phyloP scores from a whole-genome alignment of 148 eudicot genomes.

The Pouteria glomerata region DNA sequence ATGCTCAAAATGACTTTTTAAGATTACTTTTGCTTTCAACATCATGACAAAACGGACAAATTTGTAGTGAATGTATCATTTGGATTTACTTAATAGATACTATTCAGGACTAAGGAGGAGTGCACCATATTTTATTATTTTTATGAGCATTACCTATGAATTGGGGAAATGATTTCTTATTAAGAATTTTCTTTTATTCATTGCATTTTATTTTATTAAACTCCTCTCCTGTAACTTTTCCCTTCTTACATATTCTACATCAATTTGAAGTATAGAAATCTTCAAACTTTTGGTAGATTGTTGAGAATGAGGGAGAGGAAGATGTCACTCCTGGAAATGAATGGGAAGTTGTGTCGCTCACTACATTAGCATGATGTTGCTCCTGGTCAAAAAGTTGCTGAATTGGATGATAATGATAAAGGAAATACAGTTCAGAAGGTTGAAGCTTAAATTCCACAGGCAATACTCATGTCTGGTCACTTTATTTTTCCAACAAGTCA shows the following conservation, averaged over 20 bases:
- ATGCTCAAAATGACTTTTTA: too few species aligned
- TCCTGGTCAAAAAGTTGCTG: constrained; percentile 54
- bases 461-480: constrained; percentile 82
- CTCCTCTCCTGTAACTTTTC: too few species aligned
- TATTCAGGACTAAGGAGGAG: too few species aligned
- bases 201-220: background rate
- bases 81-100: too few species aligned
- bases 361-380: constrained; percentile 86
- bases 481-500: constrained; percentile 81
- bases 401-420: constrained; percentile 35
- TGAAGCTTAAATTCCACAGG: constrained; percentile 53
- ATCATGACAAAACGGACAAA: too few species aligned
- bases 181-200: background rate
- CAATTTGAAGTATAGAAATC: background rate
- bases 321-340: constrained; percentile 57
- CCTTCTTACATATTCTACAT: background rate
- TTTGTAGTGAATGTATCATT: too few species aligned
- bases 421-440: constrained; percentile 24
- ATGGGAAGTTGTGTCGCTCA: constrained; percentile 96
- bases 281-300: constrained; percentile 24
- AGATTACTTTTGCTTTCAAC: too few species aligned
- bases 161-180: too few species aligned
- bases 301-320: constrained; percentile 38
- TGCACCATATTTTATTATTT: too few species aligned
- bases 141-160: too few species aligned